Evolutionary conservation across 306 rosid genomes (phyloP).

Genomic region (Lagenaria siceraria): DNA sequence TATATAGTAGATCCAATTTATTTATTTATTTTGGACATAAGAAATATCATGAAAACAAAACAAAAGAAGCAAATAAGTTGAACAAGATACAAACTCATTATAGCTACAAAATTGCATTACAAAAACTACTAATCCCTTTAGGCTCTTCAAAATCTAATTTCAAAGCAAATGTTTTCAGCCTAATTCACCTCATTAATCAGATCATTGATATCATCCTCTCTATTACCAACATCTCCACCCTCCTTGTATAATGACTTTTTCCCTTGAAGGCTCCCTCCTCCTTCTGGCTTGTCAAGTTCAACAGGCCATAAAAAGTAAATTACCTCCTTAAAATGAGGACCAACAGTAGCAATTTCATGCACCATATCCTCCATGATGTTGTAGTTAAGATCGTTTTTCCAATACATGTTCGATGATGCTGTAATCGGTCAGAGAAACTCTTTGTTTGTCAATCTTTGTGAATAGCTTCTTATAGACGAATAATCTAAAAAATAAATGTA

Average conservation of each 20-base stretch:
- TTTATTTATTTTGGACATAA: no score
- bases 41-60: no score
- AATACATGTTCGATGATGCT: no score
- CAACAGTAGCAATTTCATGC: conserved; percentile 54
- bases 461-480: no score
- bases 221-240: conserved; percentile 81
- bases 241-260: conserved; percentile 40
- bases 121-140: neutral
- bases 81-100: neutral
- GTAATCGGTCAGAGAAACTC: no score
- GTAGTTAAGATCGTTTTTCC: no score
- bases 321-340: conserved; percentile 76
- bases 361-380: conserved; percentile 85
- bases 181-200: conserved; percentile 69
- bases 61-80: neutral
- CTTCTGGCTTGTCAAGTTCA: conserved; percentile 54
- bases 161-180: neutral
- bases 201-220: conserved; percentile 63
- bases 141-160: neutral
- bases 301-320: conserved; percentile 58
- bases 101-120: neutral
- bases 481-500: no score
- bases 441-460: no score
- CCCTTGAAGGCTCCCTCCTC: conserved; percentile 34
- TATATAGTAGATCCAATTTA: no score